Evolutionary conservation across 108 stramenopile species (phyloP), one percentile per base, ranked within the genome.

Genomic region (Epithemia pelagica): DNA sequence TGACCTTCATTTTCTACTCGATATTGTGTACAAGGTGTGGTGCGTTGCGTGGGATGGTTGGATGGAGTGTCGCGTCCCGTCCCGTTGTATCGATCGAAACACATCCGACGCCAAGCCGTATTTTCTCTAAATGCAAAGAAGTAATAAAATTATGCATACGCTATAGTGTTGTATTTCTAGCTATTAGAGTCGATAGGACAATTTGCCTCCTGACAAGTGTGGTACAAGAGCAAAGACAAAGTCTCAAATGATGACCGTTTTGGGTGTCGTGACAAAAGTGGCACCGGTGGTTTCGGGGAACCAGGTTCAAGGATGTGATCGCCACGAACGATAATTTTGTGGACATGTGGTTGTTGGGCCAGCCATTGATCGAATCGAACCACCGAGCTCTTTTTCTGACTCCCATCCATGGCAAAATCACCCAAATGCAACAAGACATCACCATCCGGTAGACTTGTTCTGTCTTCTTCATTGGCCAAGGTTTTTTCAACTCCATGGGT

Each of bases 401-500:
- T n/a, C 0, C 85, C 79, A 37, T 75, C 74, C 2, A 77, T 58
- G 0, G 84, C 74, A 72, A 90, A 90, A 60, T 90, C 89, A 2
- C 89, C 89, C 31, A 84, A 81, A 65, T 90, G 89, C 10, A 90
- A 24, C 15, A 90, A 64, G 7, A 90, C 66, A 65, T 90, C 89
- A 24, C 80, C 86, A 18, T 71, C 59, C 1, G 89, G 89, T 29
- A 90, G 58, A 5, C 37, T 5, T 46, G 5, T 5, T 5, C 10
- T 15, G 15, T 46, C 15, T 10, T 46, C 15, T 5, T 46, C 37
- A 57, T 69, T 64, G 15, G 73, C 53, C 1, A 89, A 59, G 21
- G 78, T 75, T 0, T 68, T 69, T 71, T 89, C 88, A 58, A 84
- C 82, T 31, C 88, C 88, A 74, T 89, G 88, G 10, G 88, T 89